Evolutionary conservation across 495 filamentous ascomycete genomes (phyloP).

Genomic region (Penicillium desertorum): DNA sequence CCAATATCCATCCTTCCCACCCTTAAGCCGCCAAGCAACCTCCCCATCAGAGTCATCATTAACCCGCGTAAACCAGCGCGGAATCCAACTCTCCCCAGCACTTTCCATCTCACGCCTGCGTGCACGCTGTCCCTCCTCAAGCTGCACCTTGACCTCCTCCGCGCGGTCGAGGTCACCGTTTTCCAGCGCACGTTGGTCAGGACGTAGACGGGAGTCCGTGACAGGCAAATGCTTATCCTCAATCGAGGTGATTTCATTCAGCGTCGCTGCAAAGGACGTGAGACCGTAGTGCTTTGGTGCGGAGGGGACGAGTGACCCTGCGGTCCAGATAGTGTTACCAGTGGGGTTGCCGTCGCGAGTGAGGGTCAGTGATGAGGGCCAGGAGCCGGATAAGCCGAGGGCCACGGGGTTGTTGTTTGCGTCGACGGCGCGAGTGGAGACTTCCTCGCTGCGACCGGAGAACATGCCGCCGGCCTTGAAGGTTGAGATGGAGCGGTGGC

Average conservation of each 20-base stretch:
- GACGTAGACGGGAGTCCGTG: conserved; percentile 80
- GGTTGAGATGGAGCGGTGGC: conserved; percentile 73
- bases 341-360: conserved; percentile 57
- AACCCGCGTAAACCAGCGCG: conserved; percentile 79
- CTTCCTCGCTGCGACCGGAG: conserved; percentile 88
- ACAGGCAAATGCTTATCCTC: conserved; percentile 70
- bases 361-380: conserved; percentile 70
- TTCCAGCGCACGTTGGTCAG: conserved; percentile 90
- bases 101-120: conserved; percentile 75
- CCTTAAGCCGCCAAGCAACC: conserved; percentile 76
- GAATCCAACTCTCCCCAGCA: conserved; percentile 63
- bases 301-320: conserved; percentile 70
- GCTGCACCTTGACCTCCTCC: conserved; percentile 74
- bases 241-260: conserved; percentile 85
- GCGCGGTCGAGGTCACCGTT: conserved; percentile 78
- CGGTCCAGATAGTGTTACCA: conserved; percentile 71
- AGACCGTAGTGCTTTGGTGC: conserved; percentile 79
- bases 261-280: conserved; percentile 75
- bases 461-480: conserved; percentile 97
- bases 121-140: conserved; percentile 83
- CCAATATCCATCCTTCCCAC: conserved; percentile 87
- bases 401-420: conserved; percentile 59
- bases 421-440: conserved; percentile 69
- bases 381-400: conserved; percentile 71
- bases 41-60: conserved; percentile 56